Evolutionary conservation across 192 early-diverging fungal species (phyloP).

Genomic region (Entomortierella parvispora): DNA sequence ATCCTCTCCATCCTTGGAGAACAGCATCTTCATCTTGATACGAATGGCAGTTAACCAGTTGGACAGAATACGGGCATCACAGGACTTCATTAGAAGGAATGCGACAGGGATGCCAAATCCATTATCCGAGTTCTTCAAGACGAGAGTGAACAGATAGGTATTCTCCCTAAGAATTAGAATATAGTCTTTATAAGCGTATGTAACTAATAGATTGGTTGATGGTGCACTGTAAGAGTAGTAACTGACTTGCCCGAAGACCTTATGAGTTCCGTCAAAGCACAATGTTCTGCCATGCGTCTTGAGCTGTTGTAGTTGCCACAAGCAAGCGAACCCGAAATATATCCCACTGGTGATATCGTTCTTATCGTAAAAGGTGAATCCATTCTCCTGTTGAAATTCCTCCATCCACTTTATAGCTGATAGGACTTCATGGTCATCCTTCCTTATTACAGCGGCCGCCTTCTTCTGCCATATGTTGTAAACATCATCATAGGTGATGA

Average conservation of each 20-base stretch:
- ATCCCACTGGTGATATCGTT: neutral
- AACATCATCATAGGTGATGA: slow-evolving; percentile 35
- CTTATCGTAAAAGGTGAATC: no score
- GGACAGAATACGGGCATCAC: neutral
- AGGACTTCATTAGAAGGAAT: slow-evolving; percentile 2
- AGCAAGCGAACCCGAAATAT: slow-evolving; percentile 11
- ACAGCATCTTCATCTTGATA: neutral
- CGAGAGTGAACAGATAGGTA: neutral
- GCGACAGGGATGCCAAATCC: slow-evolving; percentile 7
- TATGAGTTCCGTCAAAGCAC: slow-evolving; percentile 13
- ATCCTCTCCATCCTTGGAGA: neutral
- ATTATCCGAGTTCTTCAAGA: slow-evolving; percentile 6
- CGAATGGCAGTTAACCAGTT: no score
- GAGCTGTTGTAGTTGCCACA: slow-evolving; percentile 13
- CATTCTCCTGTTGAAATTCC: no score
- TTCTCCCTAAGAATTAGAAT: neutral
- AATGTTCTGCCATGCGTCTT: neutral
- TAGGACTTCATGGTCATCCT: neutral
- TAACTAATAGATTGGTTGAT: no score
- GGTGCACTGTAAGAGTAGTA: no score
- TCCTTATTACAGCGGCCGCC: slow-evolving; percentile 8
- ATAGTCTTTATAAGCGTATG: neutral
- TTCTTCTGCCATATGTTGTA: slow-evolving; percentile 15
- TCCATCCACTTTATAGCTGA: no score
- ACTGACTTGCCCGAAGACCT: slow-evolving; percentile 4